These are phyloP conservation scores for Ophiostoma triangulosporum DNA, from an alignment of 2,329 filamentous ascomycete species.

Conservation along the genomic window DNA sequence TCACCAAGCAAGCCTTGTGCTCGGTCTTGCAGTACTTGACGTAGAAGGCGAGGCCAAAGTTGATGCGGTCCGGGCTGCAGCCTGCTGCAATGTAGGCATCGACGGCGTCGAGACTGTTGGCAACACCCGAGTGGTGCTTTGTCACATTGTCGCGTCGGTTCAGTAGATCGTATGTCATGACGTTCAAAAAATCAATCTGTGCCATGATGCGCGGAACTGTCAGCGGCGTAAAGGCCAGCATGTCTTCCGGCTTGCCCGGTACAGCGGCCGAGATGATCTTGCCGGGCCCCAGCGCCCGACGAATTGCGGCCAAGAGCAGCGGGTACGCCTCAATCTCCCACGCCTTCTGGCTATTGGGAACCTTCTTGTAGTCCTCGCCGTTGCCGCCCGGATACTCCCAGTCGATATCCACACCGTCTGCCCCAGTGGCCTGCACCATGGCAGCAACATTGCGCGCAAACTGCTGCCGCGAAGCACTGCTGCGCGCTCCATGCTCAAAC, in stretches of 20 bases:
- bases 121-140: slow-evolving; percentile 48
- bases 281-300: slow-evolving; percentile 38
- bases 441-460: slow-evolving; percentile 52
- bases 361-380: slow-evolving; percentile 51
- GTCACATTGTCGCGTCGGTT: slow-evolving; percentile 56
- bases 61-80: slow-evolving; percentile 40
- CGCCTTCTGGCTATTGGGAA: slow-evolving; percentile 43
- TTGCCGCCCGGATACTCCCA: slow-evolving; percentile 54
- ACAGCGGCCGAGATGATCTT: slow-evolving; percentile 55
- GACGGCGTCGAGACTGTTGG: slow-evolving; percentile 39
- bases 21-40: slow-evolving; percentile 52
- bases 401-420: slow-evolving; percentile 55
- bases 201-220: slow-evolving; percentile 45
- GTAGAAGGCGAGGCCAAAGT: slow-evolving; percentile 56
- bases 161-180: slow-evolving; percentile 63
- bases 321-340: slow-evolving; percentile 51
- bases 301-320: slow-evolving; percentile 44
- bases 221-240: slow-evolving; percentile 48
- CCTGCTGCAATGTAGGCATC: slow-evolving; percentile 46
- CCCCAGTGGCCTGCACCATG: slow-evolving; percentile 48
- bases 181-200: slow-evolving; percentile 52
- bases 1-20: slow-evolving; percentile 24
- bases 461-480: slow-evolving; percentile 33
- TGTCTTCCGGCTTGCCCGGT: slow-evolving; percentile 47
- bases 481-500: slow-evolving; percentile 43